Base-by-base conservation (phyloP, 768 basidiomycete species). In the Rhodocollybia butyracea region DNA sequence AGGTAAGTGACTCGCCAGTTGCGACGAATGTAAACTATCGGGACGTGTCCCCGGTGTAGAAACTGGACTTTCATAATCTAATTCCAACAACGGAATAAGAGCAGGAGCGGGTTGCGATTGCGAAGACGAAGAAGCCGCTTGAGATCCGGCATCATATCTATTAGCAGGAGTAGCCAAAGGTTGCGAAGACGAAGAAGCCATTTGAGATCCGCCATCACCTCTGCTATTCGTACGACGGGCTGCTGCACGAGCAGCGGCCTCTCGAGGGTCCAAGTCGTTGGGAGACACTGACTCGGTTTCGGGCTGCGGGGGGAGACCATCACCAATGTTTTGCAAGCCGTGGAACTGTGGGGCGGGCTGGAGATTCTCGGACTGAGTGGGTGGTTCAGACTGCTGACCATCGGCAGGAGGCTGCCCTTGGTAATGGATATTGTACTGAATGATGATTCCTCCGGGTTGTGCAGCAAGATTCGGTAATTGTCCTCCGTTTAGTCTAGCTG, bases 201-300 rank as follows among this genome's bases (percentile, higher is more conserved):
- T 17, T 50, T 12, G 34, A 34, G 29, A n/a, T 10, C 17, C 5
- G 13, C 21, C 41, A 11, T 17, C 34, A 21, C 17, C 21, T 40
- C 22, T n/a, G 36, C 45, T 57, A 34, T 65, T 70, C 43, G 75
- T 66, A 55, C 88, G 77, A 57, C 80, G 78, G 57, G 89, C 60
- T 3, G 89, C 88, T 12, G 91, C 89, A 36, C 76, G 73, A 34
- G 84, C 85, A 21, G 89, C 89, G 1, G 85, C 86, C 40, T 77
- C 76, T 57, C 76, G 61, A 15, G 81, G 74, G 3, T 17, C 68
- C 47, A 64, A 57, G 26, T 41, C 55, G 39, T 54, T 6, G 21
- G 52, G 17, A 40, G 61, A 10, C 42, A 22, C 29, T 31, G 22
- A 13, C 27, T 43, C 30, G 21, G 51, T 22, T 22, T 30, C 27